Percentiles rank a stretch among this genome's conserved stretches.
phyloP scores from a whole-genome alignment of 1,284 basidiomycete species.

The Tilletiaria anomala region DNA sequence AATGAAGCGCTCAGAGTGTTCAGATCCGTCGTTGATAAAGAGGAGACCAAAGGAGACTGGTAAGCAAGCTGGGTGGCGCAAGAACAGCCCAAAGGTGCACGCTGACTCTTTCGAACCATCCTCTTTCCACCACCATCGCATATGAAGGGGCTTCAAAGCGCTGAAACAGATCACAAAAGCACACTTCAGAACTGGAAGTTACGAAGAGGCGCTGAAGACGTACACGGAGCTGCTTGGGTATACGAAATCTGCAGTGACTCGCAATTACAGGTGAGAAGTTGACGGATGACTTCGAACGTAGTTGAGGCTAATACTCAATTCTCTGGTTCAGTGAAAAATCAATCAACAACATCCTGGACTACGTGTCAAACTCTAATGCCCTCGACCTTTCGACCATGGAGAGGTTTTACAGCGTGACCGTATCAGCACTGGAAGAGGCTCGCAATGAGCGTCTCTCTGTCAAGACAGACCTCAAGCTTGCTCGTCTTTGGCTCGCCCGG shows the following conservation, averaged over 20 bases:
- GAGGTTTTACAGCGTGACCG: constrained; percentile 86
- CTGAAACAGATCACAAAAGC: constrained; percentile 95
- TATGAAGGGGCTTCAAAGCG: constrained; percentile 97
- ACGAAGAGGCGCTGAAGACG: constrained; percentile 67
- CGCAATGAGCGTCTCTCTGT: constrained; percentile 94
- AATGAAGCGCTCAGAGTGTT: constrained; percentile 79
- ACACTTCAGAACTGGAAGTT: constrained; percentile 63
- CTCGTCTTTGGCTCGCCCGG: constrained; percentile 89
- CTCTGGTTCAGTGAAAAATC: constrained; percentile 58
- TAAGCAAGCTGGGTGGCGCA: too few species aligned
- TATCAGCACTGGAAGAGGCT: constrained; percentile 72
- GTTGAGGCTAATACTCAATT: not conserved
- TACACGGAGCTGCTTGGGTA: constrained; percentile 76
- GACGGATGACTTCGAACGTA: not conserved
- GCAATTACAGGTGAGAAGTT: constrained; percentile 19
- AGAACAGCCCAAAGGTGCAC: not conserved
- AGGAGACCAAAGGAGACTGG: constrained; percentile 76
- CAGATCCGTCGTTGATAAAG: constrained; percentile 67
- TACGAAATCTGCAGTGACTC: constrained; percentile 45
- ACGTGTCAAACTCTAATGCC: constrained; percentile 55
- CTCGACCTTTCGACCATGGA: constrained; percentile 79
- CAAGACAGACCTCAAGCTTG: constrained; percentile 92
- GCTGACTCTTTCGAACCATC: not conserved
- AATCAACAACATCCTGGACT: constrained; percentile 96
- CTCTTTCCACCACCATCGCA: not conserved